Base-by-base conservation (phyloP, 331 rosid species). In the Pyracantha coccinea region DNA sequence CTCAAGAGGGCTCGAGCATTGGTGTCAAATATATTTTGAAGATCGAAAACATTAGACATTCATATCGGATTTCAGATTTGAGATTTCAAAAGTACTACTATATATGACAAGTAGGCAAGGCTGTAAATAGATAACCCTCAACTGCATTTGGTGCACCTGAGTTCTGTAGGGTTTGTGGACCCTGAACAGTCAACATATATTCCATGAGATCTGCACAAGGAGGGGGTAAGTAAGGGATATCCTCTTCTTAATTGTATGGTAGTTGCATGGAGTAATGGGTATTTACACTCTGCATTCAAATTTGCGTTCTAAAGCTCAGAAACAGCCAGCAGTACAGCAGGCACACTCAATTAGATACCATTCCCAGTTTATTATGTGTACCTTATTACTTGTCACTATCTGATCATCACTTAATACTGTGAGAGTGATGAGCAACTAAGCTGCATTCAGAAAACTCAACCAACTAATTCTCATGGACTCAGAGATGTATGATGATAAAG, bases 261-360 rank as follows among this genome's bases (percentile, higher is more conserved):
- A 15, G 91, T 72, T 87, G 91, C 75, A 65, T 33, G 87, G 52
- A 72, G 72, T 87, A 82, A 84, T 79, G 86, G 74, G 75, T 76
- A 81, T 83, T 86, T 69, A 81, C 79, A 44, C 64, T 44, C n/a
- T 17, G 84, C 82, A 81, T 83, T 83, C 74, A 80, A 78, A 80
- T 13, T 61, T 75, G 25, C 75, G 79, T 11, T 45, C 61, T 61
- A 28, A 38, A n/a, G 60, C 77, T 61, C 77, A 62, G 55, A 50
- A 47, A 24, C 70, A 59, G 61, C 31, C 14, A 6, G 35, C 67
- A 38, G 1, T 10, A 38, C 9, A 73, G 57, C 68, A 61, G 61
- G 69, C 60, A 73, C 21, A 41, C 77, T 61, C 77, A 47, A 27
- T 60, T 27, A 29, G 44, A n/a, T 38, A 38, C 61, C 54, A 33